Percentiles rank a stretch among this genome's conserved stretches.
Evolutionary conservation across 1,139 yeast genomes (phyloP).

Genomic region (Suhomyces bokatorum): DNA sequence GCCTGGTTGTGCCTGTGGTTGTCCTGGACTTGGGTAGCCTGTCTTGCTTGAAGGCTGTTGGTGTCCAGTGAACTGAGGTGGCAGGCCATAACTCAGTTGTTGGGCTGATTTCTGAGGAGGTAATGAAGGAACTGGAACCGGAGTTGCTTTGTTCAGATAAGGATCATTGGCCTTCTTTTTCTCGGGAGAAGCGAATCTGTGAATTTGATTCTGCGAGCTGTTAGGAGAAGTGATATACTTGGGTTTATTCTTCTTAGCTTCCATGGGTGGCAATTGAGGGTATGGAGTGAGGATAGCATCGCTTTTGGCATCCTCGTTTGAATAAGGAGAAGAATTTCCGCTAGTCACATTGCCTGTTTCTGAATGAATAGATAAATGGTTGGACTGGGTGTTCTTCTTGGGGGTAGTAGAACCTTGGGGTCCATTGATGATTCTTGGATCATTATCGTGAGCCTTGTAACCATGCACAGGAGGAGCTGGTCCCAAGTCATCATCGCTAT

Average conservation of each 20-base stretch:
- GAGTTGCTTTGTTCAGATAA: constrained; percentile 1
- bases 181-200: constrained; percentile 17
- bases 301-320: constrained; percentile 14
- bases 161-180: constrained; percentile 1
- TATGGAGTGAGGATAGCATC: constrained; percentile 10
- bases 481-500: constrained; percentile 18
- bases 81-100: neutral
- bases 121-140: constrained; percentile 10
- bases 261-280: constrained; percentile 17
- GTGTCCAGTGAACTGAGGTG: constrained; percentile 4
- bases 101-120: constrained; percentile 8
- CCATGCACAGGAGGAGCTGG: constrained; percentile 27
- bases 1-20: constrained; percentile 1
- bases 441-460: constrained; percentile 1
- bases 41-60: neutral
- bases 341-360: constrained; percentile 28
- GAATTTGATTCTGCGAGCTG: constrained; percentile 32
- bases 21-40: constrained; percentile 2
- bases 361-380: constrained; percentile 29
- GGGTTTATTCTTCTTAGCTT: constrained; percentile 24
- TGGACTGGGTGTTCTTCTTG: constrained; percentile 16
- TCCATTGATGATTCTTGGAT: constrained; percentile 15
- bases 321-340: constrained; percentile 22
- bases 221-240: constrained; percentile 40
- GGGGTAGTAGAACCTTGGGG: constrained; percentile 25